A percentile compares a stretch with the other conserved stretches of the same genome.
Evolutionary conservation across 2,329 filamentous ascomycete species (phyloP).

Genomic region (Penicillium sp.): DNA sequence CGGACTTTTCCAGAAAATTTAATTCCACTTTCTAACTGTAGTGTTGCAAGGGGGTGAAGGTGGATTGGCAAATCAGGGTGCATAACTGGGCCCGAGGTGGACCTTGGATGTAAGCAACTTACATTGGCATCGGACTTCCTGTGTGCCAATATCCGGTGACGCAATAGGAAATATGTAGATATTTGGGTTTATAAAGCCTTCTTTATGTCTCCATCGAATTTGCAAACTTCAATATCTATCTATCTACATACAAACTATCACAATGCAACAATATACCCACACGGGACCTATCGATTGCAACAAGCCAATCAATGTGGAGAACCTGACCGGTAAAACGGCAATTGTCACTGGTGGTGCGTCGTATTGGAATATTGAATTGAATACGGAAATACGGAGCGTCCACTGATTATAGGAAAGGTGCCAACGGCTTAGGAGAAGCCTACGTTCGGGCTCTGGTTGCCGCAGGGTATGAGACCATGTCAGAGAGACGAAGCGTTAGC

Average conservation of each 20-base stretch:
- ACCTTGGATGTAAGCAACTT: neutral
- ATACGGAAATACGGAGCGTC: too few relatives aligned
- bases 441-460: constrained; percentile 24
- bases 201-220: neutral
- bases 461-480: constrained; percentile 11
- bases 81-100: neutral
- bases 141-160: neutral
- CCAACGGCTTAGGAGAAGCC: constrained; percentile 27
- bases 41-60: neutral
- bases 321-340: constrained; percentile 26
- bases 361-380: neutral
- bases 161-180: neutral
- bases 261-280: neutral
- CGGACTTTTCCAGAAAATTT: too few relatives aligned
- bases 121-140: neutral
- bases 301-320: neutral
- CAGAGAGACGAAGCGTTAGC: neutral
- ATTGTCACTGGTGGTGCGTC: constrained; percentile 20
- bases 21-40: neutral
- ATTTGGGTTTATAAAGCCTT: neutral
- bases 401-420: constrained; percentile 14
- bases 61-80: too few relatives aligned
- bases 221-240: neutral
- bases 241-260: neutral
- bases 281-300: neutral